Evolutionary conservation across 1,284 basidiomycete species (phyloP), one percentile per base, ranked within the genome.

Genomic region (Leccinum solheimii): DNA sequence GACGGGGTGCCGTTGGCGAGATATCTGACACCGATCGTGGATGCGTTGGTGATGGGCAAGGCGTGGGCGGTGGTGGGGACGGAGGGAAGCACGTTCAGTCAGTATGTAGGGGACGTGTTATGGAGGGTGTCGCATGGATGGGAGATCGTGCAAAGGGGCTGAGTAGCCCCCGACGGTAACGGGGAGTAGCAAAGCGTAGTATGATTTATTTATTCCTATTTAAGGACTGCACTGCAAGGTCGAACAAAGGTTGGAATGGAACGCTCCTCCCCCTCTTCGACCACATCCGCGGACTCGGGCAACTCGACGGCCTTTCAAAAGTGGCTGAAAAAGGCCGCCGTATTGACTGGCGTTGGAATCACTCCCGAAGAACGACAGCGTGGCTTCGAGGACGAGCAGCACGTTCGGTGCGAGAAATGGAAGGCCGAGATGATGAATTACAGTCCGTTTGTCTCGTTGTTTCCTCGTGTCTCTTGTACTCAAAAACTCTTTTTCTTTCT

Each of bases 61-160:
- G 86, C 85, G 1, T 74, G 78, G 68, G 76, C 70, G n/a, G 80
- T 90, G 36, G 81, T 86, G 1, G 88, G 87, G 1, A 92, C 89
- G 11, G 80, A 84, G 55, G 80, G 82, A 57, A 91, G 89, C 69
- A 92, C 91, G 32, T 92, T 91, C 68, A 89, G 88, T 72, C 76
- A 79, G 58, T 92, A 87, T 66, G 81, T 88, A 14, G 75, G 80
- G 60, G 86, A 90, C 62, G 82, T 90, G 16, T 69, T 92, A 62
- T 89, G 89, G 86, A 78, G 81, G 63, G 78, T 72, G 56, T 82
- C 84, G 69, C 86, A 87, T 67, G 80, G 80, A 2, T 75, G 76
- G 65, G 73, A 77, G 45, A 86, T 88, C 43, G 77, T 81, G 21
- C 78, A 85, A 66, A 75, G 85, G 63, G 86, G 86, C 19, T 84